A percentile compares a stretch with the other conserved stretches of the same genome.
Conservation (phyloP, 2,329 filamentous ascomycete genomes). For the Botrytis paeoniae region DNA sequence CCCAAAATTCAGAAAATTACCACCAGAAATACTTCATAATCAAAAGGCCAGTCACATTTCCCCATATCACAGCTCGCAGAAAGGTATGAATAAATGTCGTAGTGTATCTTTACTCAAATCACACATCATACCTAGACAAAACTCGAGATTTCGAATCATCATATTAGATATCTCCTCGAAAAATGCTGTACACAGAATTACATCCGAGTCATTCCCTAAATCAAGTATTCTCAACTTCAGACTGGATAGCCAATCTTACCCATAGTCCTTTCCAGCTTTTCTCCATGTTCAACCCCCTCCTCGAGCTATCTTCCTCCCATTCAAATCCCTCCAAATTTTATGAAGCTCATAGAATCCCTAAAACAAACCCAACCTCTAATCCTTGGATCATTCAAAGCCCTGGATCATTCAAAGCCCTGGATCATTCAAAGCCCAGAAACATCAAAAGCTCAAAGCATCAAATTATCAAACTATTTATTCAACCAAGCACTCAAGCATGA, state of each 20-base stretch:
- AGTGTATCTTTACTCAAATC: background rate
- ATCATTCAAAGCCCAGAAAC: too few relatives aligned
- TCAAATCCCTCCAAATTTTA: too few relatives aligned
- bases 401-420: fast-evolving
- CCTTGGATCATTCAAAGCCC: fast-evolving
- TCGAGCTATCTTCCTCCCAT: background rate
- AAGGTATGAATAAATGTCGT: fast-evolving
- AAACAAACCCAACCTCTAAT: background rate
- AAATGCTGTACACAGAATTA: fast-evolving
- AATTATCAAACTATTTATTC: too few relatives aligned
- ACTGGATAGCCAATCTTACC: background rate
- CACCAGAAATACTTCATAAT: too few relatives aligned
- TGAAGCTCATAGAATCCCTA: too few relatives aligned
- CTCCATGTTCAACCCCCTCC: background rate
- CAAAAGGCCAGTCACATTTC: background rate
- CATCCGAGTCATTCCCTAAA: background rate
- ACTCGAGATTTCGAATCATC: background rate
- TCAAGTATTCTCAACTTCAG: fast-evolving
- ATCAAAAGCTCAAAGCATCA: background rate
- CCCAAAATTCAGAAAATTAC: too few relatives aligned
- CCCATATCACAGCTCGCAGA: background rate
- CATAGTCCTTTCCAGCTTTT: background rate
- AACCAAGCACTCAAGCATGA: too few relatives aligned
- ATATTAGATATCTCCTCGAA: background rate
- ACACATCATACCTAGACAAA: background rate